Conservation (phyloP, 441 rosid species). For the Gossypium gossypioides region DNA sequence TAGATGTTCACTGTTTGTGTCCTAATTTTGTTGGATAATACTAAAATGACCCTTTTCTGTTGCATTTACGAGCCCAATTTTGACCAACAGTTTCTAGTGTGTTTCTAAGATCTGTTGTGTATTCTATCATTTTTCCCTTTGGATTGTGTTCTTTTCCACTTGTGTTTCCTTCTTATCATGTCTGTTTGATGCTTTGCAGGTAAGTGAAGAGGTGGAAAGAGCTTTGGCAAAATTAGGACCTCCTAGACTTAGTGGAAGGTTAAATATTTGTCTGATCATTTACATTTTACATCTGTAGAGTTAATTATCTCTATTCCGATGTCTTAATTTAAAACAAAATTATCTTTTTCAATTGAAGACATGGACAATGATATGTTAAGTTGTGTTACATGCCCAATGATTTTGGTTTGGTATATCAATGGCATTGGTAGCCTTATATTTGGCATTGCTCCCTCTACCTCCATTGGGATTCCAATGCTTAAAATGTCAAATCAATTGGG, state of each 20-base stretch:
- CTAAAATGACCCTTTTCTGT: neutral
- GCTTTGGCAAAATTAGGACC: constrained; percentile 54
- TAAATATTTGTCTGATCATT: constrained; percentile 6
- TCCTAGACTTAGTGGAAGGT: constrained; percentile 82
- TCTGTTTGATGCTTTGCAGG: constrained; percentile 41
- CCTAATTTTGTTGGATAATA: neutral
- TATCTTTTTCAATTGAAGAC: neutral
- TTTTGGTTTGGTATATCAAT: neutral
- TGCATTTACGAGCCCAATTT: neutral
- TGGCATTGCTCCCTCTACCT: neutral
- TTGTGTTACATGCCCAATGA: neutral
- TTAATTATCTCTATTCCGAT: neutral
- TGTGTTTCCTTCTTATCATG: constrained; percentile 2
- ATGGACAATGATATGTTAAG: neutral
- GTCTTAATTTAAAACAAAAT: neutral
- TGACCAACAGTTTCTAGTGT: neutral
- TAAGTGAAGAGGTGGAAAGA: constrained; percentile 74
- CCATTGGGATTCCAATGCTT: neutral
- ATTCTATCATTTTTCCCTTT: neutral
- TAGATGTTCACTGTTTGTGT: neutral
- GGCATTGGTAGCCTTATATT: neutral
- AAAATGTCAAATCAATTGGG: neutral
- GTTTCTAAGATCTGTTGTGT: neutral
- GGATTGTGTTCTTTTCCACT: neutral
- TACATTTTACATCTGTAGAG: neutral